Conservation (phyloP, 2,329 filamentous ascomycete species). For the Hysterium pulicare region DNA sequence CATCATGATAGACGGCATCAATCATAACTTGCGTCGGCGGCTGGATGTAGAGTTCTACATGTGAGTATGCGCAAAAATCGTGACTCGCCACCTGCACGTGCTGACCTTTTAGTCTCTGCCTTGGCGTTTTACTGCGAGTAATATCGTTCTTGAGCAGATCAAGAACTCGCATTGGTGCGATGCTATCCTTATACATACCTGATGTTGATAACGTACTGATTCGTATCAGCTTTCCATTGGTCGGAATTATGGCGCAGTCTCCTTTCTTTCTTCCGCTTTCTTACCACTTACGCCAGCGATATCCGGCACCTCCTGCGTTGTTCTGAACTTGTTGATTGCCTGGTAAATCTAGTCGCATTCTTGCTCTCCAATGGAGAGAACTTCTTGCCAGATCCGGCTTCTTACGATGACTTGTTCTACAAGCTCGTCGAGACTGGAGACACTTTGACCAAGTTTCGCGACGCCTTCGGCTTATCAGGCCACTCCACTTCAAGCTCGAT, state of each 20-base stretch:
- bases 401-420: slow-evolving; percentile 97
- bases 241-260: slow-evolving; percentile 89
- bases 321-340: slow-evolving; percentile 68
- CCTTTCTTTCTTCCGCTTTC: slow-evolving; percentile 82
- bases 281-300: slow-evolving; percentile 80
- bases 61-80: slow-evolving; percentile 27
- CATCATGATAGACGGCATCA: slow-evolving; percentile 83
- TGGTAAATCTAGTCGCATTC: slow-evolving; percentile 80
- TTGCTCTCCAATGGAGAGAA: slow-evolving; percentile 83
- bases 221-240: slow-evolving; percentile 71
- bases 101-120: slow-evolving; percentile 52
- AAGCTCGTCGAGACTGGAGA: slow-evolving; percentile 93
- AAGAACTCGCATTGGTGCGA: slow-evolving; percentile 65
- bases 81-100: neutral
- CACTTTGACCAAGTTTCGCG: slow-evolving; percentile 74
- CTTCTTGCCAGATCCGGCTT: slow-evolving; percentile 80
- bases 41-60: slow-evolving; percentile 84
- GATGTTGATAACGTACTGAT: slow-evolving; percentile 7
- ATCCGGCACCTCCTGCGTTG: slow-evolving; percentile 67
- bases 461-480: slow-evolving; percentile 60
- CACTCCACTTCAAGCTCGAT: slow-evolving; percentile 61
- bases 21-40: slow-evolving; percentile 83
- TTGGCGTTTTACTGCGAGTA: slow-evolving; percentile 78
- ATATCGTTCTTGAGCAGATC: slow-evolving; percentile 81
- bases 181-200: neutral